These are phyloP conservation scores for Fusarium clavum DNA, from an alignment of 2,329 filamentous ascomycete genomes.

Conservation along the genomic window DNA sequence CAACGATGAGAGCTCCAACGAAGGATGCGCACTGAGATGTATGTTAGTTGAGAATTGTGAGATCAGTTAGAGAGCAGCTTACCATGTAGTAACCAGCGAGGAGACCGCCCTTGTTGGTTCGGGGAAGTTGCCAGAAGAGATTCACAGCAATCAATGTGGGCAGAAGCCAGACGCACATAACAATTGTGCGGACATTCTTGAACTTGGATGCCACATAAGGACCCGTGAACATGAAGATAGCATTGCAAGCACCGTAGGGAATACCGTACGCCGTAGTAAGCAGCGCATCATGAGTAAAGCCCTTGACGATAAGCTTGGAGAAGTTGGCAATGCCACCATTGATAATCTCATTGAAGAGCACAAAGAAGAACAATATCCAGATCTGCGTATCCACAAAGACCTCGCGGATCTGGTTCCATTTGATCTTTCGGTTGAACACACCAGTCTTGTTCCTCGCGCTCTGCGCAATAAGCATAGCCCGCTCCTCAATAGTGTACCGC, in stretches of 20 bases:
- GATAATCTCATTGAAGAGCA: conserved; percentile 65
- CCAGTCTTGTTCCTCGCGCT: conserved; percentile 63
- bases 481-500: conserved; percentile 43
- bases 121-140: conserved; percentile 63
- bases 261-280: conserved; percentile 65
- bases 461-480: conserved; percentile 69
- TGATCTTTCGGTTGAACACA: conserved; percentile 62
- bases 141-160: conserved; percentile 62
- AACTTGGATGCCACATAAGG: conserved; percentile 64
- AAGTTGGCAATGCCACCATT: conserved; percentile 68
- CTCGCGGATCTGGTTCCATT: conserved; percentile 61
- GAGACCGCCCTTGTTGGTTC: conserved; percentile 57
- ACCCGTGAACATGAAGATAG: conserved; percentile 64
- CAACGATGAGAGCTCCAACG: conserved; percentile 65
- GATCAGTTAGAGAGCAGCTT: background rate
- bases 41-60: fast-evolving
- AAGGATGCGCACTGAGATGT: conserved; percentile 53
- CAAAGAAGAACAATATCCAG: conserved; percentile 65
- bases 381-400: conserved; percentile 62
- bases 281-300: conserved; percentile 52
- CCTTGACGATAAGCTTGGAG: conserved; percentile 65
- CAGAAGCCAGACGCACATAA: conserved; percentile 64
- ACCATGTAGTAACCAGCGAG: conserved; percentile 65
- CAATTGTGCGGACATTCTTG: conserved; percentile 61
- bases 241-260: conserved; percentile 64